A percentile compares a stretch with the other conserved stretches of the same genome.
Evolutionary conservation across 2,329 filamentous ascomycete genomes (phyloP).

Genomic region (Cladophialophora chaetospira): DNA sequence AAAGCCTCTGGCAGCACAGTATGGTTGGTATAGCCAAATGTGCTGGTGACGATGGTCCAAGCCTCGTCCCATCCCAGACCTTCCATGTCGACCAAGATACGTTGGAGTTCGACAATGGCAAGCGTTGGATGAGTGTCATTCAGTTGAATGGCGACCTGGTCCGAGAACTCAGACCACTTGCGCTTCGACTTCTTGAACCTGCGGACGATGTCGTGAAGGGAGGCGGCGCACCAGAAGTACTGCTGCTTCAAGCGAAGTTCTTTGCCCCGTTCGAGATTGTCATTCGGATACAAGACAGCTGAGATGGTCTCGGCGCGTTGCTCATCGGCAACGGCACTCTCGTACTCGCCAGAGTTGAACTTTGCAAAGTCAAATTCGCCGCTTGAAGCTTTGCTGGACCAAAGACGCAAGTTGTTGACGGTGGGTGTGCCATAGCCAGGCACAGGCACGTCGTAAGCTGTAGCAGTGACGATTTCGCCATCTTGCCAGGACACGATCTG

Average conservation of each 20-base stretch:
- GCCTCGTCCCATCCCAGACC: conserved; percentile 91
- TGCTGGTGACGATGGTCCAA: conserved; percentile 76
- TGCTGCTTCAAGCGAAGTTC: conserved; percentile 98
- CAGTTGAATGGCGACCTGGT: conserved; percentile 94
- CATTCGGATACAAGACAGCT: conserved; percentile 94
- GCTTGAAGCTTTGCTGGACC: conserved; percentile 95
- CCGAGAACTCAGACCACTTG: conserved; percentile 86
- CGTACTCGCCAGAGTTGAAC: conserved; percentile 97
- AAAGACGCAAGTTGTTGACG: conserved; percentile 94
- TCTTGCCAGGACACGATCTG: conserved; percentile 79
- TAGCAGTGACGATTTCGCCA: conserved; percentile 86
- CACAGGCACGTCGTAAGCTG: conserved; percentile 90
- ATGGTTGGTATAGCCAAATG: conserved; percentile 97
- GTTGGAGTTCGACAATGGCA: conserved; percentile 92
- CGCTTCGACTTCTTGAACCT: conserved; percentile 97
- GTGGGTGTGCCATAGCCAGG: conserved; percentile 87
- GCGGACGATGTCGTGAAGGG: conserved; percentile 91
- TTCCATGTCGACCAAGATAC: conserved; percentile 86
- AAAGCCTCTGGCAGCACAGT: conserved; percentile 95
- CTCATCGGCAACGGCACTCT: conserved; percentile 96
- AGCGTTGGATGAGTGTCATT: conserved; percentile 98
- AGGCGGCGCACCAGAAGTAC: conserved; percentile 99
- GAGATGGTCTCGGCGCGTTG: conserved; percentile 99
- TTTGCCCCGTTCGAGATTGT: conserved; percentile 94
- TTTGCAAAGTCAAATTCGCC: conserved; percentile 99